A percentile compares a stretch with the other conserved stretches of the same genome.
Evolutionary conservation across 768 basidiomycete species (phyloP).

Genomic region (Suillus subluteus): DNA sequence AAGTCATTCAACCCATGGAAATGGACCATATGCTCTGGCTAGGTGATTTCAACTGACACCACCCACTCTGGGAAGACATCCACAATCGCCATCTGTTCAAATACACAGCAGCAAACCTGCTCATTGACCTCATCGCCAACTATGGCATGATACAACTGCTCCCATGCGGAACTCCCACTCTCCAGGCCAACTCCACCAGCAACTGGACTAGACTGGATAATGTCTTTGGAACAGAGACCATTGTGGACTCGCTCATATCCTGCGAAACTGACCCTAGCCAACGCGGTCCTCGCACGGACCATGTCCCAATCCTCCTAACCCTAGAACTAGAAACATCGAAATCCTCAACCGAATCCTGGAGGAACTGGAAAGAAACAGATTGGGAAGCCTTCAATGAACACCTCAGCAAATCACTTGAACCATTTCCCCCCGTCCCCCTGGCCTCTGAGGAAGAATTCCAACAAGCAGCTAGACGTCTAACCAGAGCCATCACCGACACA

Average conservation of each 20-base stretch:
- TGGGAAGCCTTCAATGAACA: constrained; percentile 6
- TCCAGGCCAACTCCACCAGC: not conserved
- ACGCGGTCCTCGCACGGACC: not conserved
- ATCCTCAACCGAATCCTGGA: not conserved
- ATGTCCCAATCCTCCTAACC: not conserved
- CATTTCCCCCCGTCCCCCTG: not conserved
- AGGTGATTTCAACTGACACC: too few relatives aligned
- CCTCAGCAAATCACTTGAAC: not conserved
- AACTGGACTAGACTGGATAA: constrained; percentile 19
- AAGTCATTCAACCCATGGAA: too few relatives aligned
- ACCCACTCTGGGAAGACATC: constrained; percentile 24
- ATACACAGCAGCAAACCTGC: not conserved
- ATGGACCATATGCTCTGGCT: too few relatives aligned
- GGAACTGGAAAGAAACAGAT: constrained; percentile 4
- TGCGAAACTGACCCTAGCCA: not conserved
- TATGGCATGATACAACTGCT: constrained; percentile 12
- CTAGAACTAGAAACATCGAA: not conserved
- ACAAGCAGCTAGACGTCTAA: not conserved
- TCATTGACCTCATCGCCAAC: constrained; percentile 15
- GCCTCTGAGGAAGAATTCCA: not conserved
- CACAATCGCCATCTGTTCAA: constrained; percentile 30
- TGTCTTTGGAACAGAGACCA: constrained; percentile 5
- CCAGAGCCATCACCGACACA: not conserved
- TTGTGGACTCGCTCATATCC: not conserved
- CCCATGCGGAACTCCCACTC: constrained; percentile 7